A percentile compares a stretch with the other conserved stretches of the same genome.
Evolutionary conservation across 2,329 filamentous ascomycete species (phyloP).

Genomic region (Fusarium sp.): DNA sequence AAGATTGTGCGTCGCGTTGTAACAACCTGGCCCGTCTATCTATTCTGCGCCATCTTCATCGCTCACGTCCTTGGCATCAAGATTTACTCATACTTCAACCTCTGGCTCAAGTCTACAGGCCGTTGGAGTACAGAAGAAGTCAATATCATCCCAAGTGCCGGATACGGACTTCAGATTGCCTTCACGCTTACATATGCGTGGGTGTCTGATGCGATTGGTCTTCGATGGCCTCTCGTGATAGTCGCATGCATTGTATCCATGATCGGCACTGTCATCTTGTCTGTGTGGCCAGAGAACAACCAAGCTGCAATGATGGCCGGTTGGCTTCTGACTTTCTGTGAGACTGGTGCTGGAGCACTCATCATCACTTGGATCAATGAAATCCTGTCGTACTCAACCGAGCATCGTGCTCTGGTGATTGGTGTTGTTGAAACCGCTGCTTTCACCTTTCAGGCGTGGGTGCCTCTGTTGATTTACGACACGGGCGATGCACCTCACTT

Average conservation of each 20-base stretch:
- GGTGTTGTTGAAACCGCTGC: constrained; percentile 63
- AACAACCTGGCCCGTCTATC: not conserved
- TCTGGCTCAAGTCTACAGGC: not conserved
- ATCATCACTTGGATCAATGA: constrained; percentile 65
- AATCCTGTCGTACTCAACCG: constrained; percentile 60
- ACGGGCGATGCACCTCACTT: constrained; percentile 57
- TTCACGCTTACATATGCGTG: constrained; percentile 70
- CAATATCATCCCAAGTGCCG: not conserved
- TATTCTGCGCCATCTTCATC: not conserved
- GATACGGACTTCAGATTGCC: not conserved
- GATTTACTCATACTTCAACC: not conserved
- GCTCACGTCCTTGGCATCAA: not conserved
- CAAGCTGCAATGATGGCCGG: constrained; percentile 54
- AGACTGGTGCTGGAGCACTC: constrained; percentile 54
- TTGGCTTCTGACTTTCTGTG: constrained; percentile 55
- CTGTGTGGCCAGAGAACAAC: constrained; percentile 54
- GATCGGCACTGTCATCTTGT: constrained; percentile 54
- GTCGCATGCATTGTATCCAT: constrained; percentile 60
- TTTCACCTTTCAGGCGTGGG: constrained; percentile 61
- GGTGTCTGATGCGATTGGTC: constrained; percentile 67
- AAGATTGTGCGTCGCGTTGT: not conserved
- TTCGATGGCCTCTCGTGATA: constrained; percentile 68
- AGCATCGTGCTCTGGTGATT: constrained; percentile 64
- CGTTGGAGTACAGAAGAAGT: not conserved
- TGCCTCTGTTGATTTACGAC: constrained; percentile 58